Evolutionary conservation across 108 stramenopile species (phyloP).

Genomic region (Skeletonema menzelii): DNA sequence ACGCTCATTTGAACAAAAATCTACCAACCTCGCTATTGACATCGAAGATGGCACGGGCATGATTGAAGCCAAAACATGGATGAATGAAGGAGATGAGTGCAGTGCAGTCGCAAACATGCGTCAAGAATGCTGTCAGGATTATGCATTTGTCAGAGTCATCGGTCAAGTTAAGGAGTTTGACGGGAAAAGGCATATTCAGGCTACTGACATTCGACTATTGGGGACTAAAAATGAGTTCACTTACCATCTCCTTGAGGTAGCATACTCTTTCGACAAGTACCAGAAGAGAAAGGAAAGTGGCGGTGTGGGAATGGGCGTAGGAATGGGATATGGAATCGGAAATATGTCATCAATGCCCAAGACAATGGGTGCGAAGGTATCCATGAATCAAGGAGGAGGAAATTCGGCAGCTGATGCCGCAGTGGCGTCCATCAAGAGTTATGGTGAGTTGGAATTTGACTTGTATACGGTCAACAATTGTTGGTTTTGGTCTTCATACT

Average conservation of each 20-base stretch:
- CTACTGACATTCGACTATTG: conserved; percentile 64
- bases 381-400: conserved; percentile 19
- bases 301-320: conserved; percentile 7
- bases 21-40: conserved; percentile 62
- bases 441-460: conserved; percentile 17
- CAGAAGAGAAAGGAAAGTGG: conserved; percentile 18
- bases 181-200: conserved; percentile 60
- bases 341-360: conserved; percentile 42
- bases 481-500: neutral
- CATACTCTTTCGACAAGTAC: conserved; percentile 63
- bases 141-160: conserved; percentile 69
- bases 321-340: conserved; percentile 43
- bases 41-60: conserved; percentile 90
- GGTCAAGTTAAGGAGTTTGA: conserved; percentile 80
- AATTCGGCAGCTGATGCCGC: conserved; percentile 19
- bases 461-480: neutral
- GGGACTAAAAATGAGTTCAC: conserved; percentile 75
- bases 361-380: conserved; percentile 1
- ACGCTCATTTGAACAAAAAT: conserved; percentile 46
- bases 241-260: conserved; percentile 83
- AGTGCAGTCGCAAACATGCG: conserved; percentile 52
- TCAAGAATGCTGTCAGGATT: conserved; percentile 44
- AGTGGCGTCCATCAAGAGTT: conserved; percentile 5
- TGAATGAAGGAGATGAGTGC: conserved; percentile 62
- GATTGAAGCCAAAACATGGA: conserved; percentile 77